These are phyloP conservation scores for Diaporthe nobilis DNA, from an alignment of 2,329 filamentous ascomycete species.

Conservation along the genomic window DNA sequence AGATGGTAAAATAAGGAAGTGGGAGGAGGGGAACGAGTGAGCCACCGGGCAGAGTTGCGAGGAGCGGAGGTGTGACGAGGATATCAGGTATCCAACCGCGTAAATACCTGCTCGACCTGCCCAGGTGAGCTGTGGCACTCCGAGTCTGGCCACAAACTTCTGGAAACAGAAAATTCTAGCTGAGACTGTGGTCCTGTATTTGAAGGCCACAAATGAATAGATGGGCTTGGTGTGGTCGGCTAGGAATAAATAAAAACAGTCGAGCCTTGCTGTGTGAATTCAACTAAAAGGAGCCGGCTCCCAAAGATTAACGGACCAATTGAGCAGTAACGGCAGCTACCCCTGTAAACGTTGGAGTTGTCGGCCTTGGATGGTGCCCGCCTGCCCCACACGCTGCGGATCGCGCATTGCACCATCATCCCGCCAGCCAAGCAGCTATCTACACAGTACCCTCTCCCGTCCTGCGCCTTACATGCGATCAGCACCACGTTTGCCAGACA, in stretches of 20 bases:
- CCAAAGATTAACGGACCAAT: not conserved
- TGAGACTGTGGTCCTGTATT: not conserved
- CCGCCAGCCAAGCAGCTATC: not conserved
- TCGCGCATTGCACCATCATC: constrained; percentile 32
- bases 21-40: not conserved
- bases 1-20: not conserved
- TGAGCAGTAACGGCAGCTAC: not conserved
- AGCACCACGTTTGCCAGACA: constrained; percentile 28
- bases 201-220: not conserved
- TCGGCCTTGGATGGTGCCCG: not conserved
- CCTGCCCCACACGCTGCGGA: constrained; percentile 21
- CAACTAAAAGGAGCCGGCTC: not conserved
- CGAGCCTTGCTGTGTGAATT: too few relatives aligned
- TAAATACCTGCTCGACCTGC: not conserved
- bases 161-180: not conserved
- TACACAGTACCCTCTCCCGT: not conserved
- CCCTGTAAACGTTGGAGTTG: constrained; percentile 6
- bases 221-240: not conserved
- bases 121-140: not conserved
- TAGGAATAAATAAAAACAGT: not conserved
- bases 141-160: not conserved
- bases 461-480: constrained; percentile 18
- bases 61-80: not conserved
- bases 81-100: not conserved
- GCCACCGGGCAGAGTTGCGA: too few relatives aligned